A percentile compares a stretch with the other conserved stretches of the same genome.
Conservation (phyloP, 129 eudicot species). For the Lactuca saligna region DNA sequence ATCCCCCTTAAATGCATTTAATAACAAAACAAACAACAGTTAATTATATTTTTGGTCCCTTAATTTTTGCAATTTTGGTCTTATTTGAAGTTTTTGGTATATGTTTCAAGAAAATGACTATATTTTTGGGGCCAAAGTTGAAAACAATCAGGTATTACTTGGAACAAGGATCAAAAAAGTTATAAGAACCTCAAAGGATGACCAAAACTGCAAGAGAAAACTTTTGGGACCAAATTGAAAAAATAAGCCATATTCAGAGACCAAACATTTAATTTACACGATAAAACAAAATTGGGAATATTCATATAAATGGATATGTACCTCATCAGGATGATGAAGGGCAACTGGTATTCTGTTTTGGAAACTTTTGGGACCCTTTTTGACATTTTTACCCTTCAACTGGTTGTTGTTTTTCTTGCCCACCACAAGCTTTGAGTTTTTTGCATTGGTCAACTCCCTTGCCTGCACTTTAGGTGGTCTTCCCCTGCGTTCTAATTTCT, state of each 20-base stretch:
- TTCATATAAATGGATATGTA: conserved; percentile 23
- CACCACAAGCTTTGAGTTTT: neutral
- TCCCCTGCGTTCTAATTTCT: no score
- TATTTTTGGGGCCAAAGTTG: neutral
- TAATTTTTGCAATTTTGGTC: no score
- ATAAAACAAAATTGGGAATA: neutral
- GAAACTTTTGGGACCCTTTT: neutral
- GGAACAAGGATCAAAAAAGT: neutral
- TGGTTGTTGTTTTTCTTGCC: conserved; percentile 6
- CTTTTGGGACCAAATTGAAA: no score
- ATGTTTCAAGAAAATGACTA: no score
- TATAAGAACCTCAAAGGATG: no score
- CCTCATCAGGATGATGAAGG: conserved; percentile 89
- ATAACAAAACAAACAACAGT: no score
- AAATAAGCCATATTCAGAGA: no score
- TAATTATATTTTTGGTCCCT: no score
- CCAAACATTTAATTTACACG: no score
- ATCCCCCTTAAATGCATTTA: conserved; percentile 62
- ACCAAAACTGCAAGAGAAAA: no score
- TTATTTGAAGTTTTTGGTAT: no score
- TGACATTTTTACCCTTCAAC: conserved; percentile 22
- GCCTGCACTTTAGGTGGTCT: conserved; percentile 30
- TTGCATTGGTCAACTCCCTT: conserved; percentile 5
- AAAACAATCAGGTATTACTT: neutral
- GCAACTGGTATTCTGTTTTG: conserved; percentile 3